Evolutionary conservation across 2,329 filamentous ascomycete genomes (phyloP).

Genomic region (Colletotrichum magnum): DNA sequence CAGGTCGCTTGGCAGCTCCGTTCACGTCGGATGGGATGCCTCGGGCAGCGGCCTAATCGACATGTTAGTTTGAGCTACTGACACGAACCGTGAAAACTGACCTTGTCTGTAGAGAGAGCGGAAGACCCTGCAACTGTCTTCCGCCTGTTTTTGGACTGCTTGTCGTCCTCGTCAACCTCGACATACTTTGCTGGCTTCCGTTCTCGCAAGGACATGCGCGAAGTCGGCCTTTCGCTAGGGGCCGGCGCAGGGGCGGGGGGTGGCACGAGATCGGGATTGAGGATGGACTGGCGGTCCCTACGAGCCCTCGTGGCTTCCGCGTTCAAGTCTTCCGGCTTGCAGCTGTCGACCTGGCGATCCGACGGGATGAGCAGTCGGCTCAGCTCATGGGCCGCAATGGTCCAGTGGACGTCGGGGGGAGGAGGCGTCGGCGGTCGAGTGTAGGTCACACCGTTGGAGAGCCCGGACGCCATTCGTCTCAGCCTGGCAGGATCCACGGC

Average conservation of each 20-base stretch:
- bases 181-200: constrained; percentile 72
- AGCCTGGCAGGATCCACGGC: constrained; percentile 78
- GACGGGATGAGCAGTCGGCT: constrained; percentile 85
- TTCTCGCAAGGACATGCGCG: constrained; percentile 80
- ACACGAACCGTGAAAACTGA: constrained; percentile 39
- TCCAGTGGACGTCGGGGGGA: constrained; percentile 88
- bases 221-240: constrained; percentile 61
- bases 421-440: constrained; percentile 73
- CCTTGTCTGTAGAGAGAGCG: constrained; percentile 62
- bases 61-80: constrained; percentile 33
- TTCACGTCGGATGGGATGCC: constrained; percentile 46
- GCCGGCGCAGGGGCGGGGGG: constrained; percentile 44
- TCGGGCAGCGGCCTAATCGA: constrained; percentile 50
- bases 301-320: constrained; percentile 74
- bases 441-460: constrained; percentile 56
- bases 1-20: constrained; percentile 50
- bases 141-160: constrained; percentile 63
- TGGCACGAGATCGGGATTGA: constrained; percentile 54
- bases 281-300: constrained; percentile 74
- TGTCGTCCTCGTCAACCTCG: constrained; percentile 63
- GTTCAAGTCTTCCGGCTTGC: constrained; percentile 82
- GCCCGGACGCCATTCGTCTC: constrained; percentile 73
- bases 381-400: constrained; percentile 85
- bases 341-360: constrained; percentile 82
- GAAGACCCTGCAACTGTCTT: constrained; percentile 72